Percentiles rank a stretch among this genome's conserved stretches.
These are phyloP conservation scores for Aspergillus ochraceoroseus DNA, from an alignment of 2,329 filamentous ascomycete genomes.

Conservation along the genomic window DNA sequence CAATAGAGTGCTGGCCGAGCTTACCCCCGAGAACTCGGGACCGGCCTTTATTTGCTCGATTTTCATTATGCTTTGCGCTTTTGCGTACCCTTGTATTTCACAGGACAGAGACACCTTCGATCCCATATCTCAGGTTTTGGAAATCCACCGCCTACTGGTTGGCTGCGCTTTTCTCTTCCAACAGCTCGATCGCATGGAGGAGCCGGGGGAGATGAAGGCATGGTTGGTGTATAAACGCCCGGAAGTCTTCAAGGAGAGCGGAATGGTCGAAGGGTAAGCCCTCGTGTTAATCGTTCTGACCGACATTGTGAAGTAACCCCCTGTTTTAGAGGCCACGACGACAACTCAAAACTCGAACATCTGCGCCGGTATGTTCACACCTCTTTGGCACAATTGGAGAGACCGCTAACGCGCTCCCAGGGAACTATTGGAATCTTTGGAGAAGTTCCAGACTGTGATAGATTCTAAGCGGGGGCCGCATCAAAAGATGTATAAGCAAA, in stretches of 20 bases:
- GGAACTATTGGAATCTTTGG: conserved; percentile 25
- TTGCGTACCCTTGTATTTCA: conserved; percentile 30
- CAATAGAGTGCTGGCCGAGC: conserved; percentile 32
- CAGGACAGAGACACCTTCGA: conserved; percentile 23
- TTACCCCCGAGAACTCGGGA: conserved; percentile 42
- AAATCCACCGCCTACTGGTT: conserved; percentile 29
- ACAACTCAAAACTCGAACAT: conserved; percentile 13
- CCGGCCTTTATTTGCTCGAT: conserved; percentile 42
- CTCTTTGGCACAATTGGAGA: background rate
- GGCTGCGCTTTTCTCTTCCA: conserved; percentile 30
- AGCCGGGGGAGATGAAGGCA: conserved; percentile 23
- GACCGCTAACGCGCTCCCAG: conserved; percentile 18
- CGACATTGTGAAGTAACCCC: no score
- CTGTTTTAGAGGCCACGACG: no score
- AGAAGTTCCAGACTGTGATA: conserved; percentile 19
- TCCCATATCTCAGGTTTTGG: conserved; percentile 27
- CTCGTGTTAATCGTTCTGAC: no score
- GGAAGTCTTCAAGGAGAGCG: conserved; percentile 11
- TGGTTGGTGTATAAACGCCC: conserved; percentile 25
- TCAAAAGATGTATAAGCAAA: conserved; percentile 21
- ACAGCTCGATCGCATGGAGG: conserved; percentile 22
- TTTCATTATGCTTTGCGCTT: conserved; percentile 39
- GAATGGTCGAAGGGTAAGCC: conserved; percentile 11
- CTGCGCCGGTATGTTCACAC: conserved; percentile 15
- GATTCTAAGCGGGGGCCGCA: conserved; percentile 15